Evolutionary conservation across 116 monocot genomes (phyloP).

Genomic region (Cymodocea nodosa): DNA sequence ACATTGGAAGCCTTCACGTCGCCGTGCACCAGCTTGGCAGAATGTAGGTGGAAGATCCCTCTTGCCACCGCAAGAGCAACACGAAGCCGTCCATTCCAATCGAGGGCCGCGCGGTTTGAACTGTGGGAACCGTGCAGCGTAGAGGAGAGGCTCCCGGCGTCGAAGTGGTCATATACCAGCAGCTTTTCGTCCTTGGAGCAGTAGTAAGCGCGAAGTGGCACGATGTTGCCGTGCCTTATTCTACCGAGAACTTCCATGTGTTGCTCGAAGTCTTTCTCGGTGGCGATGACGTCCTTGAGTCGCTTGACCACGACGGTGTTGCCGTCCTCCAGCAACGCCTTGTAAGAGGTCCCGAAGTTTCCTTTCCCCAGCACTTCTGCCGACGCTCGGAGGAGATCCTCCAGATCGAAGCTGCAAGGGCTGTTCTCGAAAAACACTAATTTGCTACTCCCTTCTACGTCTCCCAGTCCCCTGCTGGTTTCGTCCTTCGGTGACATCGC

Average conservation of each 20-base stretch:
- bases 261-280: constrained; percentile 50
- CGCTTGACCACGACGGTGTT: constrained; percentile 68
- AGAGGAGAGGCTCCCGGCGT: constrained; percentile 17
- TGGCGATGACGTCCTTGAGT: constrained; percentile 45
- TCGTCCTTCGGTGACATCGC: constrained; percentile 14
- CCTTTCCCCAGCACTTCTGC: constrained; percentile 90
- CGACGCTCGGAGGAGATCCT: constrained; percentile 68
- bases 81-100: constrained; percentile 7
- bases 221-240: constrained; percentile 23
- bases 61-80: constrained; percentile 15
- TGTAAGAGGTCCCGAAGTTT: constrained; percentile 67
- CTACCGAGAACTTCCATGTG: constrained; percentile 28
- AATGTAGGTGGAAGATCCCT: constrained; percentile 17
- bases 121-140: constrained; percentile 8
- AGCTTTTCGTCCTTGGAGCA: constrained; percentile 76
- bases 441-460: constrained; percentile 22
- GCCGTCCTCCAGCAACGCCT: constrained; percentile 68
- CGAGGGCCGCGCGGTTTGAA: constrained; percentile 2
- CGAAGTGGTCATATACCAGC: constrained; percentile 58
- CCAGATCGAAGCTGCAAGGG: constrained; percentile 53
- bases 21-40: constrained; percentile 12
- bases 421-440: constrained; percentile 46
- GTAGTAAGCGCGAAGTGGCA: constrained; percentile 57
- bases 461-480: not conserved
- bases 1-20: constrained; percentile 26